Evolutionary conservation across 345 rosid species (phyloP).

Genomic region (Cardamine occulta): DNA sequence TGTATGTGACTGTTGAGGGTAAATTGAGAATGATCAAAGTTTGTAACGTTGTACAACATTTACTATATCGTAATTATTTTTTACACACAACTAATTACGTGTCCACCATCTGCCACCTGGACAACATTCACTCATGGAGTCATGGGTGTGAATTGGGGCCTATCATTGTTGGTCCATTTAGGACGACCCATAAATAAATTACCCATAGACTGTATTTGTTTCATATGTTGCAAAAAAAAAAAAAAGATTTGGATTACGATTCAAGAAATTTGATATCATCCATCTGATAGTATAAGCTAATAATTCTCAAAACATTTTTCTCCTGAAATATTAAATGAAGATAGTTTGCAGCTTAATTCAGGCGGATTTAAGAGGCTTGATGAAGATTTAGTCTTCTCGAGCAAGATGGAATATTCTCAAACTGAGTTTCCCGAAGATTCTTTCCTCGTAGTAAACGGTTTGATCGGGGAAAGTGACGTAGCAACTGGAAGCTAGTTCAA

Average conservation of each 20-base stretch:
- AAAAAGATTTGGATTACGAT: background rate
- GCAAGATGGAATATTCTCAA: conserved; percentile 62
- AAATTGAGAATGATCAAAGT: too few species aligned
- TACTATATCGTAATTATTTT: too few species aligned
- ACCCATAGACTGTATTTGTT: background rate
- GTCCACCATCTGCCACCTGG: too few species aligned
- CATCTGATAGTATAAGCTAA: too few species aligned
- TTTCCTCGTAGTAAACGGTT: conserved; percentile 58
- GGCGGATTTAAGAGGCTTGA: conserved; percentile 10
- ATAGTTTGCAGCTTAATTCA: background rate
- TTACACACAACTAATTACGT: too few species aligned
- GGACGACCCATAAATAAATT: background rate
- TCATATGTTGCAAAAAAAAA: too few species aligned
- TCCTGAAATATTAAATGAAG: background rate
- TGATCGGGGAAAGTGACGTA: conserved; percentile 60
- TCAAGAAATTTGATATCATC: too few species aligned
- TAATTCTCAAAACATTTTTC: too few species aligned
- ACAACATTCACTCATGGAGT: too few species aligned
- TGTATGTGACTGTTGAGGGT: too few species aligned
- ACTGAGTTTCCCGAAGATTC: conserved; percentile 61
- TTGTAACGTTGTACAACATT: too few species aligned
- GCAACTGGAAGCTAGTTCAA: conserved; percentile 51
- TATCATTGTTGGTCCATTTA: background rate
- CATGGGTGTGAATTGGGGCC: too few species aligned
- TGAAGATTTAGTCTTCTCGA: conserved; percentile 42